Evolutionary conservation across 805 yeast species (phyloP), one percentile per base, ranked within the genome.

Genomic region (Teunomyces funiuensis): DNA sequence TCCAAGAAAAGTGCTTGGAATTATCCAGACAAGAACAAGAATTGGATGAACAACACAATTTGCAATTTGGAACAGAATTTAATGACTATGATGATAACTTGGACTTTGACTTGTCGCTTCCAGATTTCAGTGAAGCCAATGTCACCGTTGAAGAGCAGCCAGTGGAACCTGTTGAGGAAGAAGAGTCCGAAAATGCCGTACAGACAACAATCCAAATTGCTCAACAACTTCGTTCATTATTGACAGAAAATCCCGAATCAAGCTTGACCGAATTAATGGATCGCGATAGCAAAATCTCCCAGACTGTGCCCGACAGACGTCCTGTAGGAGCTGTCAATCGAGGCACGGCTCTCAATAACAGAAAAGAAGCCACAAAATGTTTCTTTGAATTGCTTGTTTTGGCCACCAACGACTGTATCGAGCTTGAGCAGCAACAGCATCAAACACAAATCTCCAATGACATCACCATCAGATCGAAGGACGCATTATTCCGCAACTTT

Each of bases 301-400:
- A 46, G 33, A 36, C 47, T 38, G 40, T 46, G 17, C 29, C 27
- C 4, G 52, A 44, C 2, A 34, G 33, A 15, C 20, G 40, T 1
- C 65, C 67, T 2, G 48, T 59, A 15, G 66, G 66, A 5, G 27
- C 44, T 14, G 44, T 43, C 8, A 47, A 39, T 30, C 46, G 47
- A 26, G 33, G 42, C 3, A 43, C 33, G 17, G 42, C 30, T 46
- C 55, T 54, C 65, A 65, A 68, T 45, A 68, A 69, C 44, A 74
- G 74, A 54, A 67, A 72, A 49, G 82, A 83, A 51, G 87, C 88
- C 15, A 79, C 88, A 2, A 75, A 79, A 52, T 73, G 86, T 40
- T 89, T 89, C 62, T 89, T 88, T 54, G 95, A 89, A 58, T 60
- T 89, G 57, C 69, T 89, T 51, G 91, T 88, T 3, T 69, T 89